These are phyloP conservation scores for Cercophora scortea DNA, from an alignment of 495 filamentous ascomycete genomes.

Conservation along the genomic window DNA sequence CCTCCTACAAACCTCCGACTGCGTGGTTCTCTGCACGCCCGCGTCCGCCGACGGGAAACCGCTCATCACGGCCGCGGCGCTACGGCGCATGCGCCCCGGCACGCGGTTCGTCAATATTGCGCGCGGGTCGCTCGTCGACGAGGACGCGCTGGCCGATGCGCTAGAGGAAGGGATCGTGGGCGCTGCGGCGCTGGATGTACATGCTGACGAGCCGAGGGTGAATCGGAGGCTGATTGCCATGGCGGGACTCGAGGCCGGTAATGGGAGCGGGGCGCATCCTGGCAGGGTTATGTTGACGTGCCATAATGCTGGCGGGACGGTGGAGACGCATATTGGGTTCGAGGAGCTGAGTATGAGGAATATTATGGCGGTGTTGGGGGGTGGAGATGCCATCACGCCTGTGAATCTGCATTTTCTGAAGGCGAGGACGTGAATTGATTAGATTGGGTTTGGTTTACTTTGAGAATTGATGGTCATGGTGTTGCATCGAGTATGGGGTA, in stretches of 20 bases:
- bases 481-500: too few relatives aligned
- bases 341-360: constrained; percentile 69
- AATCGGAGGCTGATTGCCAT: constrained; percentile 40
- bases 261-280: background rate
- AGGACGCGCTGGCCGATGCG: constrained; percentile 57
- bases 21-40: constrained; percentile 60
- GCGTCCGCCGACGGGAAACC: constrained; percentile 46
- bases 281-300: constrained; percentile 51
- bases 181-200: constrained; percentile 61
- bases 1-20: constrained; percentile 52
- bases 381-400: constrained; percentile 50
- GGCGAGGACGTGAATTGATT: background rate
- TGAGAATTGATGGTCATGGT: too few relatives aligned
- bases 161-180: constrained; percentile 46
- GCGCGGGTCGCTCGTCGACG: constrained; percentile 62
- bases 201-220: constrained; percentile 50
- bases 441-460: background rate
- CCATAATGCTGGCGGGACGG: constrained; percentile 65
- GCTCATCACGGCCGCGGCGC: constrained; percentile 43
- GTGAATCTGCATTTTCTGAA: constrained; percentile 53
- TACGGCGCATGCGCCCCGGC: constrained; percentile 48
- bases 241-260: constrained; percentile 13
- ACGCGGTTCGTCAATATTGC: constrained; percentile 64
- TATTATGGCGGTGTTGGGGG: constrained; percentile 51
- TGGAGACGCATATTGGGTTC: constrained; percentile 66